Evolutionary conservation across 805 yeast species (phyloP).

Genomic region (Spathaspora passalidarum): DNA sequence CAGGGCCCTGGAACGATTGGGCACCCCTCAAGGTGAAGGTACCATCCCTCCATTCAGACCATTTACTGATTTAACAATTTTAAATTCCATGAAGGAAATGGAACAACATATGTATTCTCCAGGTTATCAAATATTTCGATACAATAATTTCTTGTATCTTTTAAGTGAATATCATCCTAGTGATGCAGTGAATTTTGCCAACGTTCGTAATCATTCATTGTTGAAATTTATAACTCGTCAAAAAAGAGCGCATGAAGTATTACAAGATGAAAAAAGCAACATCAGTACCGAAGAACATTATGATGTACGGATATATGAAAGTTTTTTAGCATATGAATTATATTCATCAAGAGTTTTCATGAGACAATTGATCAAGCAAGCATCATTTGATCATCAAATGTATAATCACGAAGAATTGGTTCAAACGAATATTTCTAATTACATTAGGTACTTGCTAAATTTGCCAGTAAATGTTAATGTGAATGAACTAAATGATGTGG

Average conservation of each 20-base stretch:
- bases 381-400: constrained; percentile 7
- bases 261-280: background rate
- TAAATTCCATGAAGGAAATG: constrained; percentile 25
- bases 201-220: constrained; percentile 28
- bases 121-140: constrained; percentile 27
- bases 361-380: constrained; percentile 19
- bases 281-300: constrained; percentile 2
- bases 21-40: background rate
- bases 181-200: constrained; percentile 40
- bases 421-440: constrained; percentile 37
- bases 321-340: constrained; percentile 28
- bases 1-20: background rate
- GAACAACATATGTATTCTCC: constrained; percentile 22
- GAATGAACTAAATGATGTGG: constrained; percentile 18
- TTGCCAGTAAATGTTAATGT: constrained; percentile 22
- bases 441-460: constrained; percentile 29
- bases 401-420: constrained; percentile 32
- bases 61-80: constrained; percentile 18
- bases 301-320: constrained; percentile 27
- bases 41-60: constrained; percentile 18
- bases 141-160: constrained; percentile 27
- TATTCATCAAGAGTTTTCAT: constrained; percentile 24
- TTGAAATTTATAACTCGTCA: constrained; percentile 25
- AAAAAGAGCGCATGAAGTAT: constrained; percentile 12
- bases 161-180: constrained; percentile 27